Evolutionary conservation across 208 protist species (phyloP), one percentile per base, ranked within the genome.

Genomic region (Borovskyia barvae): DNA sequence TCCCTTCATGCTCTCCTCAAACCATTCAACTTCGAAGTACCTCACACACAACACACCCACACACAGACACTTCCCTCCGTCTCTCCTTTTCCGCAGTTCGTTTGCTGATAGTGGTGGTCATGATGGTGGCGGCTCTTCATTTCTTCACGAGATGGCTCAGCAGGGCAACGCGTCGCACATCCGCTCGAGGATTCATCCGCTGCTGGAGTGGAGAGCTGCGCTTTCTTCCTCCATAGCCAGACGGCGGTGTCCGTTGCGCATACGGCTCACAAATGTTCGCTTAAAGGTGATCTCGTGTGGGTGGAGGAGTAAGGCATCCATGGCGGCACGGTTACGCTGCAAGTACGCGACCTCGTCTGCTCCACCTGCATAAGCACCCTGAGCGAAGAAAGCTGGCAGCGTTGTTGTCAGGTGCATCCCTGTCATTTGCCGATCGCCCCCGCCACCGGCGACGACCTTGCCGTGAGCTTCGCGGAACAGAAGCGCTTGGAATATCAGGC

Each of bases 221-320:
- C 75, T 63, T 54, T 93, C 87, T 30, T 79, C 74, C 29, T 87
- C 59, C 75, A 93, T 80, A n/a, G 47, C 56, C 40, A 83, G 72
- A 11, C 83, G 58, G 37, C 61, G 71, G 50, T 87, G 75, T 0
- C 83, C 82, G 36, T 61, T 77, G 19, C 69, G 77, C 56, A 90
- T 60, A 9, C 83, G 82, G 45, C 55, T 82, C 54, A 81, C 74
- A 54, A 94, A 90, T 46, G 67, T 78, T 24, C 75, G 72, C 68
- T 90, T 90, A 17, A 88, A 80, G 2, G 72, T 56, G 28, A 90
- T 70, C 49, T 94, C 87, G 47, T 94, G 86, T 5, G 87, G 82
- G 56, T 82, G 81, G 56, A 94, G 74, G 41, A 94, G 65, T 30
- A 94, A 26, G 48, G 82, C 83, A 54, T 94, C 81, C 59, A 91